Evolutionary conservation across 495 filamentous ascomycete species (phyloP).

Genomic region (Penicillium odoratum): DNA sequence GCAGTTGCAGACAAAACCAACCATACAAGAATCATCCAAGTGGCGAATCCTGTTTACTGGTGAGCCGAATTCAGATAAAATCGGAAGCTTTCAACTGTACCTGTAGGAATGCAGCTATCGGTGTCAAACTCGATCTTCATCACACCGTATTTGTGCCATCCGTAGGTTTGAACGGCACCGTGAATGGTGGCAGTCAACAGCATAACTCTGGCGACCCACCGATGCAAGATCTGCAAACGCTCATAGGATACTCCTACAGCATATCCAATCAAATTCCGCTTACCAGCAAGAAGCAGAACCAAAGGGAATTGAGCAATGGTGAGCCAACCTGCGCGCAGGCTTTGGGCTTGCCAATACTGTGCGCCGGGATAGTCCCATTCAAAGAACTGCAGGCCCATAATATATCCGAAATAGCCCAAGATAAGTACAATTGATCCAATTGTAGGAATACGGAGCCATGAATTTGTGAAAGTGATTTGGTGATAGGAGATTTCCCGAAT

Average conservation of each 20-base stretch:
- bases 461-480: slow-evolving; percentile 9
- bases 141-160: slow-evolving; percentile 12
- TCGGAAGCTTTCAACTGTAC: background rate
- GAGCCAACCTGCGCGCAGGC: slow-evolving; percentile 10
- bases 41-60: slow-evolving; percentile 7
- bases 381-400: slow-evolving; percentile 13
- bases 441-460: slow-evolving; percentile 14
- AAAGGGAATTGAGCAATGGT: slow-evolving; percentile 14
- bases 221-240: slow-evolving; percentile 13
- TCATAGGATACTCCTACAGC: slow-evolving; percentile 9
- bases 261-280: slow-evolving; percentile 12
- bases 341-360: slow-evolving; percentile 10
- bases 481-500: slow-evolving; percentile 12
- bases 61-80: no score
- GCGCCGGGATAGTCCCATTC: slow-evolving; percentile 8
- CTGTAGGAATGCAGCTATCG: slow-evolving; percentile 11
- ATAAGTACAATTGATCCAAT: slow-evolving; percentile 12
- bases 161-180: slow-evolving; percentile 8
- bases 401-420: slow-evolving; percentile 9
- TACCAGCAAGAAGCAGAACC: slow-evolving; percentile 12
- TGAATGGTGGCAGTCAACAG: slow-evolving; percentile 13
- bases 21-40: slow-evolving; percentile 13
- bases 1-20: slow-evolving; percentile 2
- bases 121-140: slow-evolving; percentile 13
- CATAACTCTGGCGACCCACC: slow-evolving; percentile 15